Evolutionary conservation across 2,329 filamentous ascomycete genomes (phyloP), one percentile per base, ranked within the genome.

Genomic region (Fusarium sp.): DNA sequence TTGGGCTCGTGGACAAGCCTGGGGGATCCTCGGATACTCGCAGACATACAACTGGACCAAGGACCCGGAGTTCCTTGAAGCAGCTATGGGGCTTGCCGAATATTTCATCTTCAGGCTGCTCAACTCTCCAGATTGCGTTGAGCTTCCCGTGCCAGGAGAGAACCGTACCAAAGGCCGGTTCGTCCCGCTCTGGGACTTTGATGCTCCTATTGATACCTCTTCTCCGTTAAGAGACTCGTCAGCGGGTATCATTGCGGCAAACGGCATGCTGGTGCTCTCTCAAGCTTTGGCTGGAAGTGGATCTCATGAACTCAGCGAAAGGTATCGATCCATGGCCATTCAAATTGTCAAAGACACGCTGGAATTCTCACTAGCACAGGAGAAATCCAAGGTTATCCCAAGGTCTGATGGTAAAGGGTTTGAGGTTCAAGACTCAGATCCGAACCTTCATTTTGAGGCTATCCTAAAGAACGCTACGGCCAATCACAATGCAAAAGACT

Each of bases 1-100:
- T 0, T 87, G 85, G 85, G 79, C 82, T 7, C 80, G 85, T 14
- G 85, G 85, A 3, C 85, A 87, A 57, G 84, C 84, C 1, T 87
- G 85, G 85, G 81, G 79, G 1, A 82, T 86, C 18, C 75, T 85
- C 18, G 85, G 85, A 0, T 87, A 85, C 51, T 79, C 84, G 0
- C 84, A 86, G 63, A 82, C 83, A 0, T 86, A 84, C 57, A 72
- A 74, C 32, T 86, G 84, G 83, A 86, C 85, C 0, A 80, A 80
- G 13, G 80, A 85, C 2, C 21, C 59, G 0, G 77, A 77, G 3
- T 86, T 85, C 50, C 75, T 86, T 1, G 73, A 82, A 0, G 82
- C 83, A 1, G 82, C 86, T 0, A 79, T 81, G 6, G 79, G 79
- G 1, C 75, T 86, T 37, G 83, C 84, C 2, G 79, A 85, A 40